phyloP scores from a whole-genome alignment of 805 yeast genomes.

The Nakazawaea peltata region DNA sequence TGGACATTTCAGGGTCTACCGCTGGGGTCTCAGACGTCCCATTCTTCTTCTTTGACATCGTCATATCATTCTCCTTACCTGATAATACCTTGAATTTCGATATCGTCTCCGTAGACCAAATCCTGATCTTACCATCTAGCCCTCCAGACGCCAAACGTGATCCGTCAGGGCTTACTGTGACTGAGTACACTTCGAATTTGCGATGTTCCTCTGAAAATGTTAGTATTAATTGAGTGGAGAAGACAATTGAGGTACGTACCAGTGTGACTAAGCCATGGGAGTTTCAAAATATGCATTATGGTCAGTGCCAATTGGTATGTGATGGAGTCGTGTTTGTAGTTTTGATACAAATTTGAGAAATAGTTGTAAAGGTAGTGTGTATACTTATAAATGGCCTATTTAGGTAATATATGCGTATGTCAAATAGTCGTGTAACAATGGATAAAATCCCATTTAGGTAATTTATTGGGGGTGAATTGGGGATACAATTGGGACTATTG shows the following conservation, averaged over 20 bases:
- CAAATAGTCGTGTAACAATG: too few species aligned
- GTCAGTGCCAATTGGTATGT: neutral
- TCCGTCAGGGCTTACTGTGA: constrained; percentile 77
- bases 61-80: constrained; percentile 9
- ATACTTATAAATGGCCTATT: too few species aligned
- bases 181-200: constrained; percentile 77
- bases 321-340: too few species aligned
- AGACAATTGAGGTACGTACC: constrained; percentile 25
- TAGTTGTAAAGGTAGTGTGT: too few species aligned
- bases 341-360: too few species aligned
- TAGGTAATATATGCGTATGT: too few species aligned
- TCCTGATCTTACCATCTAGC: constrained; percentile 81
- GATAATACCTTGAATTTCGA: constrained; percentile 26
- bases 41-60: neutral
- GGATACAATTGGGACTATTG: too few species aligned
- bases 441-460: too few species aligned
- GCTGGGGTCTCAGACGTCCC: neutral
- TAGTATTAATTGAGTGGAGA: too few species aligned
- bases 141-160: constrained; percentile 90
- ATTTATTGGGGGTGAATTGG: too few species aligned
- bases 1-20: neutral
- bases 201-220: constrained; percentile 57
- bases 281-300: constrained; percentile 56
- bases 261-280: constrained; percentile 63
- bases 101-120: constrained; percentile 70